Percentiles rank a stretch among this genome's conserved stretches.
phyloP scores from a whole-genome alignment of 2,329 filamentous ascomycete genomes.

The Pseudocercospora pini-densiflorae region DNA sequence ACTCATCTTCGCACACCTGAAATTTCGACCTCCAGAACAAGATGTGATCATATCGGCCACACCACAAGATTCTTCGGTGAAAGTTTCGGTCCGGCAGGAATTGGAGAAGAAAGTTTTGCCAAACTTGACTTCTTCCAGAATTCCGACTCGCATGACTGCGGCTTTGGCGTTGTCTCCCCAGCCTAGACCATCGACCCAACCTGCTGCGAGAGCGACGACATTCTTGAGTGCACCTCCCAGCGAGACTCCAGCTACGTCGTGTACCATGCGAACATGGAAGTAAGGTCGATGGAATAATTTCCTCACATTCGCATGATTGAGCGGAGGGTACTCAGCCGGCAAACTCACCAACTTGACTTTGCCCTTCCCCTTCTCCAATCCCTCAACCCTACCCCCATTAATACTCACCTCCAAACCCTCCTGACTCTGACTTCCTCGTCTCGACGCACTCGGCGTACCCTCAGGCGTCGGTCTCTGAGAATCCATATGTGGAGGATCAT shows the following conservation, averaged over 20 bases:
- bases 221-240: slow-evolving; percentile 96
- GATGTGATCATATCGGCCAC: slow-evolving; percentile 96
- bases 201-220: slow-evolving; percentile 90
- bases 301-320: slow-evolving; percentile 83
- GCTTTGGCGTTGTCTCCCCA: slow-evolving; percentile 99
- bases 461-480: slow-evolving; percentile 72
- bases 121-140: slow-evolving; percentile 96
- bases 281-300: slow-evolving; percentile 93
- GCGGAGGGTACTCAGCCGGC: slow-evolving; percentile 79
- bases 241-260: slow-evolving; percentile 95
- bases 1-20: slow-evolving; percentile 87
- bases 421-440: slow-evolving; percentile 30
- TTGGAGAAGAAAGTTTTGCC: slow-evolving; percentile 90
- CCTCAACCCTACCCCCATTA: slow-evolving; percentile 27
- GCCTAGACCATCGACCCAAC: slow-evolving; percentile 91
- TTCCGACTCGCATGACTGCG: slow-evolving; percentile 95
- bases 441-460: slow-evolving; percentile 46
- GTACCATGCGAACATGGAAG: slow-evolving; percentile 94
- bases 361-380: slow-evolving; percentile 63
- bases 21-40: slow-evolving; percentile 90
- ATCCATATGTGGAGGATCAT: slow-evolving; percentile 89
- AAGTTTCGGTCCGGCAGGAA: slow-evolving; percentile 79
- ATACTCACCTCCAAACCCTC: slow-evolving; percentile 29
- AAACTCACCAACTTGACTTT: slow-evolving; percentile 54
- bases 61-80: slow-evolving; percentile 95